These are phyloP conservation scores for Cylindrotheca closterium DNA, from an alignment of 108 stramenopile species.

Conservation along the genomic window DNA sequence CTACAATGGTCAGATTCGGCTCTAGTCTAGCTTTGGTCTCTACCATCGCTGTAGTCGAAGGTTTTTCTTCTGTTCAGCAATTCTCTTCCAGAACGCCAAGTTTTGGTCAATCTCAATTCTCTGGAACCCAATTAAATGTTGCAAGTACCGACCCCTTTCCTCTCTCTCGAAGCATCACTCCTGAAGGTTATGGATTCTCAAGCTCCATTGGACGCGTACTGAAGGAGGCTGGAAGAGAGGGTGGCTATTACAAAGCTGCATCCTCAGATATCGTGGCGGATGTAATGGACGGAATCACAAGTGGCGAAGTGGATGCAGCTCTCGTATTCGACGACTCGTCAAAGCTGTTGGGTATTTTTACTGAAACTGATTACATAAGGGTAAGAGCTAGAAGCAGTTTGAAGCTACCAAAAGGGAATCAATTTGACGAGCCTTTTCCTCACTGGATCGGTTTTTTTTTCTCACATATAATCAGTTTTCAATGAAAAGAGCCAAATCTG, in stretches of 20 bases:
- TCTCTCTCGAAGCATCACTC: conserved; percentile 47
- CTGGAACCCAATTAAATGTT: conserved; percentile 18
- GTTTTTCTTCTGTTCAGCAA: neutral
- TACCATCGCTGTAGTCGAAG: neutral
- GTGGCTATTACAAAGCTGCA: conserved; percentile 61
- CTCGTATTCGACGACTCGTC: conserved; percentile 65
- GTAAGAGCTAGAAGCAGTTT: conserved; percentile 34
- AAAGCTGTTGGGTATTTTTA: conserved; percentile 82
- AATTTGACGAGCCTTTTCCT: too few relatives aligned
- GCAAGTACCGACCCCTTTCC: conserved; percentile 20
- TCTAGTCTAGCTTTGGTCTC: neutral
- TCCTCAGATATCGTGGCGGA: conserved; percentile 64
- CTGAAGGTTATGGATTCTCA: conserved; percentile 84
- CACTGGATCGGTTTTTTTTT: too few relatives aligned
- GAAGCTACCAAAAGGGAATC: neutral
- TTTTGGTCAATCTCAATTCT: neutral
- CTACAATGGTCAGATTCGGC: too few relatives aligned
- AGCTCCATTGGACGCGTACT: conserved; percentile 55
- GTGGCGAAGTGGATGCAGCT: conserved; percentile 53
- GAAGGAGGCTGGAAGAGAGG: conserved; percentile 30
- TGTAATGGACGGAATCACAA: conserved; percentile 75
- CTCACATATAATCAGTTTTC: too few relatives aligned
- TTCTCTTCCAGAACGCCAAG: neutral
- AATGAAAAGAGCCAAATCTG: conserved; percentile 49
- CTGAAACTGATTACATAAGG: conserved; percentile 89